Evolutionary conservation across 176 grass and related monocot genomes (phyloP).

Genomic region (Zoysia pacifica): DNA sequence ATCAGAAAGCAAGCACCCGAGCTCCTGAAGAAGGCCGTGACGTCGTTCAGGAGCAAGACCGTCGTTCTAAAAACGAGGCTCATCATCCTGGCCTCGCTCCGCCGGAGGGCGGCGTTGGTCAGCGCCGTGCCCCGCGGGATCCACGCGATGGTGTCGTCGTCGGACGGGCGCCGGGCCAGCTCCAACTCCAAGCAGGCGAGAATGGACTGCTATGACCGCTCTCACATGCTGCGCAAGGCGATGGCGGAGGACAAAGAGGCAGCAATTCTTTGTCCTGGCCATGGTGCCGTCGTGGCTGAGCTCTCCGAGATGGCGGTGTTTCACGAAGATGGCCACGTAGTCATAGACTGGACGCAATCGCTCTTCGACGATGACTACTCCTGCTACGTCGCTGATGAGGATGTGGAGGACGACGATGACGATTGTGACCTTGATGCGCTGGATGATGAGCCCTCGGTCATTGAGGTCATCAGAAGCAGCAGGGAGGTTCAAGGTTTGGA

Average conservation of each 20-base stretch:
- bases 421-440: conserved; percentile 6
- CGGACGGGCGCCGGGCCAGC: conserved; percentile 3
- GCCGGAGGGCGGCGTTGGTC: conserved; percentile 42
- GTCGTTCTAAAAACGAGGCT: conserved; percentile 51
- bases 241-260: no score
- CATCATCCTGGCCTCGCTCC: conserved; percentile 51
- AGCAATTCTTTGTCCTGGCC: no score
- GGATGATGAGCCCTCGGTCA: conserved; percentile 45
- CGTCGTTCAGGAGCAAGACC: conserved; percentile 56
- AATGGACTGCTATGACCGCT: conserved; percentile 14
- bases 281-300: conserved; percentile 2
- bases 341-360: conserved; percentile 46
- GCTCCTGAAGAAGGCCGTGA: conserved; percentile 70
- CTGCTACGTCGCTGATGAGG: background rate
- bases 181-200: conserved; percentile 8
- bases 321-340: conserved; percentile 8
- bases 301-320: conserved; percentile 34
- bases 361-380: conserved; percentile 42
- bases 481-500: conserved; percentile 55
- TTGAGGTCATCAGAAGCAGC: conserved; percentile 69
- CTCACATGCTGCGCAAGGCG: conserved; percentile 32
- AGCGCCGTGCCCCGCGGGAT: conserved; percentile 57
- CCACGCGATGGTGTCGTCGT: conserved; percentile 54
- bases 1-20: conserved; percentile 52
- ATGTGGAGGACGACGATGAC: background rate